Evolutionary conservation across 495 filamentous ascomycete genomes (phyloP).

Genomic region (Lasiosphaeriaceae sp.): DNA sequence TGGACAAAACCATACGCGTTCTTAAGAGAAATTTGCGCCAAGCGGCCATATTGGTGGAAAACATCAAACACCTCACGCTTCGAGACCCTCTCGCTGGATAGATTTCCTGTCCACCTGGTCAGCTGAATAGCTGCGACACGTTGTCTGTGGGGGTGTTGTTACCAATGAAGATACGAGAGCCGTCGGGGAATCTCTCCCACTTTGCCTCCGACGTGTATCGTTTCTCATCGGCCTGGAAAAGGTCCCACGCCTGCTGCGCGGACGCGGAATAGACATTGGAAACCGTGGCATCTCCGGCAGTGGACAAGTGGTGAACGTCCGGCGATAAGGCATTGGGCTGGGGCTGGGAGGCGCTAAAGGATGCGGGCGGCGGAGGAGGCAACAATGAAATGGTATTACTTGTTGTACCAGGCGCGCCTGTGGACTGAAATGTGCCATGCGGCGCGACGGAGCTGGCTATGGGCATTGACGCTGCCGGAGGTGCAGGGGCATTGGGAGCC

Average conservation of each 20-base stretch:
- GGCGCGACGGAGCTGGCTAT: constrained; percentile 42
- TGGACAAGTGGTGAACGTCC: constrained; percentile 41
- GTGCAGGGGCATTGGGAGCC: constrained; percentile 41
- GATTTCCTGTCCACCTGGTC: constrained; percentile 62
- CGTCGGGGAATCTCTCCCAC: constrained; percentile 88
- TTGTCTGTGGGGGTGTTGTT: constrained; percentile 33
- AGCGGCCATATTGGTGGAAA: constrained; percentile 78
- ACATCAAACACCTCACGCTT: constrained; percentile 90
- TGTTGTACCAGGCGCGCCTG: constrained; percentile 51
- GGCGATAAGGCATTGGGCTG: constrained; percentile 11
- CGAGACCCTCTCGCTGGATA: constrained; percentile 87
- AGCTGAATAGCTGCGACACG: background rate
- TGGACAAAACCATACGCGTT: constrained; percentile 97
- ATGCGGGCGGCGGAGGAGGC: constrained; percentile 57
- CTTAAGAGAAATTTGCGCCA: constrained; percentile 95
- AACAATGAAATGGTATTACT: constrained; percentile 50
- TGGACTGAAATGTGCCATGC: constrained; percentile 44
- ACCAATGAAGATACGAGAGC: constrained; percentile 90
- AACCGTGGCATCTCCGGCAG: constrained; percentile 2
- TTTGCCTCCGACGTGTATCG: constrained; percentile 37
- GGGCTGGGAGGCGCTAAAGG: constrained; percentile 35
- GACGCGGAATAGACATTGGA: constrained; percentile 7
- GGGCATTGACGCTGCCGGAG: constrained; percentile 32
- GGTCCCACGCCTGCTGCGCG: constrained; percentile 68
- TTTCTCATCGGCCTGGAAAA: constrained; percentile 77